phyloP scores from a whole-genome alignment of 2,329 filamentous ascomycete species.

The Colletotrichum sp. region DNA sequence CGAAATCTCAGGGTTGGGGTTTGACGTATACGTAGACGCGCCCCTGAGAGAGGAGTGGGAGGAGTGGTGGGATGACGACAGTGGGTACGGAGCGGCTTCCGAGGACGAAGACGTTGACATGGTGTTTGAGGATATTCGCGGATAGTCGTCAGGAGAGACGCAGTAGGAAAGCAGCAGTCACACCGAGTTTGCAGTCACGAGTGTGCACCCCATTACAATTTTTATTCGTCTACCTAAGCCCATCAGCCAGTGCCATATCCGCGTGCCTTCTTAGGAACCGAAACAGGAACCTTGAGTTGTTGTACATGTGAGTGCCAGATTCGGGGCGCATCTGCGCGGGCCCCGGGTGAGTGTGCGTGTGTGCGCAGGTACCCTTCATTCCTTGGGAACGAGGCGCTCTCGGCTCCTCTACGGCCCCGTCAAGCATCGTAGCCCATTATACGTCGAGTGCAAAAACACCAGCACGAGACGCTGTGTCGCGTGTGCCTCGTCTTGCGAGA shows the following conservation, averaged over 20 bases:
- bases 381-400: neutral
- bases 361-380: neutral
- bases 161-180: neutral
- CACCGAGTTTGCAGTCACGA: neutral
- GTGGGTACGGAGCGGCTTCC: neutral
- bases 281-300: constrained; percentile 18
- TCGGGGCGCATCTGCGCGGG: constrained; percentile 7
- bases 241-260: constrained; percentile 22
- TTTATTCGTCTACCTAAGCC: constrained; percentile 24
- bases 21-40: neutral
- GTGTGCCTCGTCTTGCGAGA: constrained; percentile 4
- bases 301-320: constrained; percentile 19
- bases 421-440: neutral
- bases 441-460: neutral
- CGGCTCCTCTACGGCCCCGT: neutral
- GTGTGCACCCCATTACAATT: constrained; percentile 20
- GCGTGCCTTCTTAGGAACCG: constrained; percentile 15
- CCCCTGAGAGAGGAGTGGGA: neutral
- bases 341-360: neutral
- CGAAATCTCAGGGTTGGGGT: neutral
- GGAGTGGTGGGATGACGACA: neutral
- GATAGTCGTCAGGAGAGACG: neutral
- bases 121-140: neutral
- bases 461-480: neutral
- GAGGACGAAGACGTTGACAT: neutral